A percentile compares a stretch with the other conserved stretches of the same genome.
phyloP scores from a whole-genome alignment of 495 filamentous ascomycete genomes.

The Penicillium tannophilum region DNA sequence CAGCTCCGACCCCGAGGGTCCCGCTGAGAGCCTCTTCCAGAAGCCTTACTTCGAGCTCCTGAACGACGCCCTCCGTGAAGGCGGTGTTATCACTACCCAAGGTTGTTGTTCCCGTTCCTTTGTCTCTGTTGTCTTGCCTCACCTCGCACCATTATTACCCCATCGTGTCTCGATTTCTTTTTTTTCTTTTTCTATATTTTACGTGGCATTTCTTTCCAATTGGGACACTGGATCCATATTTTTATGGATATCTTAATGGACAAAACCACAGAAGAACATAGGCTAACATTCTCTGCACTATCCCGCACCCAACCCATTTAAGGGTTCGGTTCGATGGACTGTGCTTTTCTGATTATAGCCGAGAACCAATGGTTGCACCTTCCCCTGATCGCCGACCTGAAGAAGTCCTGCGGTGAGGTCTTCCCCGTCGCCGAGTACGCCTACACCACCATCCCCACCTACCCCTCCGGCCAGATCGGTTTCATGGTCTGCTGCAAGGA shows the following conservation, averaged over 20 bases:
- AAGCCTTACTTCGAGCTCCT: constrained; percentile 98
- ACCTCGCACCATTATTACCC: background rate
- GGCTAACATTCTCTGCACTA: constrained; percentile 36
- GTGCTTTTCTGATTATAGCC: constrained; percentile 54
- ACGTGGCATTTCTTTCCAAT: background rate
- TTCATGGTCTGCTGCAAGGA: constrained; percentile 99
- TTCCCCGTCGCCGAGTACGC: constrained; percentile 98
- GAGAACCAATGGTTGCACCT: constrained; percentile 99
- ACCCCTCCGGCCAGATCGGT: constrained; percentile 98
- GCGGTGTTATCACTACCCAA: constrained; percentile 99
- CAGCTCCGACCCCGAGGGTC: constrained; percentile 94
- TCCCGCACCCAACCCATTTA: constrained; percentile 40
- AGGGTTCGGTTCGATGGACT: constrained; percentile 39
- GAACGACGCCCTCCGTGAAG: constrained; percentile 82
- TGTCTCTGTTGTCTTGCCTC: constrained; percentile 15
- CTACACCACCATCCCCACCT: constrained; percentile 99
- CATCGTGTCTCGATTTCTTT: background rate
- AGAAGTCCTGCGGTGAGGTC: constrained; percentile 94
- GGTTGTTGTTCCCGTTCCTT: constrained; percentile 91
- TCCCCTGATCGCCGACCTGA: constrained; percentile 82
- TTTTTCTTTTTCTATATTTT: background rate
- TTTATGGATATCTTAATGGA: background rate
- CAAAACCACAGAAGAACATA: constrained; percentile 6
- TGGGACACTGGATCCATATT: constrained; percentile 5
- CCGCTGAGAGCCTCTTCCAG: constrained; percentile 94